Evolutionary conservation across 148 eudicot genomes (phyloP).

Genomic region (Silene uniflora): DNA sequence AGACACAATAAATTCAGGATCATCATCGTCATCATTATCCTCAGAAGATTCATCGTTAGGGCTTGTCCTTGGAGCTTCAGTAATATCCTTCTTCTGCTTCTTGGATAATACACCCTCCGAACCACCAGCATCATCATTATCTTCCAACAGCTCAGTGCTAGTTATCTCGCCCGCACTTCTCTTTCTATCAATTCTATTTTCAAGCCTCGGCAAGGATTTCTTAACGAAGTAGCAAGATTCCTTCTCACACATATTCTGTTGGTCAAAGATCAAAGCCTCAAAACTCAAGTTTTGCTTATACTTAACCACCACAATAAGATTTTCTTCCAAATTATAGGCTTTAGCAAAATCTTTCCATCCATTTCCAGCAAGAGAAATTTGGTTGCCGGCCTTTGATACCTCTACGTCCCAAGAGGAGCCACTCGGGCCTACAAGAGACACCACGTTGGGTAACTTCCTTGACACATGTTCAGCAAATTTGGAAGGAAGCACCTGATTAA

Average conservation of each 20-base stretch:
- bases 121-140: conserved; percentile 16
- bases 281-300: conserved; percentile 35
- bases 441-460: conserved; percentile 24
- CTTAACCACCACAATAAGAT: conserved; percentile 37
- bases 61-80: conserved; percentile 4
- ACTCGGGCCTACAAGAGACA: conserved; percentile 46
- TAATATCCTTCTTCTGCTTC: conserved; percentile 14
- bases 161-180: conserved; percentile 15
- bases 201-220: conserved; percentile 20
- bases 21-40: conserved; percentile 3
- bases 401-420: conserved; percentile 38
- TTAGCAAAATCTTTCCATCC: conserved; percentile 54
- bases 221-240: conserved; percentile 46
- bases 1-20: conserved; percentile 10
- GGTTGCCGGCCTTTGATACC: conserved; percentile 28
- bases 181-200: conserved; percentile 15
- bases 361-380: conserved; percentile 19
- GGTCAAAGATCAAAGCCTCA: conserved; percentile 47
- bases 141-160: conserved; percentile 21
- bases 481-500: conserved; percentile 23
- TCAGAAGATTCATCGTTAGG: conserved; percentile 4
- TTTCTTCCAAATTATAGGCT: conserved; percentile 34
- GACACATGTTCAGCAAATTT: conserved; percentile 24
- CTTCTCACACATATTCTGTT: conserved; percentile 47
- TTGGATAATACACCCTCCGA: conserved; percentile 16